These are phyloP conservation scores for Hygrophoropsis aurantiaca DNA, from an alignment of 768 basidiomycete species.

Conservation along the genomic window DNA sequence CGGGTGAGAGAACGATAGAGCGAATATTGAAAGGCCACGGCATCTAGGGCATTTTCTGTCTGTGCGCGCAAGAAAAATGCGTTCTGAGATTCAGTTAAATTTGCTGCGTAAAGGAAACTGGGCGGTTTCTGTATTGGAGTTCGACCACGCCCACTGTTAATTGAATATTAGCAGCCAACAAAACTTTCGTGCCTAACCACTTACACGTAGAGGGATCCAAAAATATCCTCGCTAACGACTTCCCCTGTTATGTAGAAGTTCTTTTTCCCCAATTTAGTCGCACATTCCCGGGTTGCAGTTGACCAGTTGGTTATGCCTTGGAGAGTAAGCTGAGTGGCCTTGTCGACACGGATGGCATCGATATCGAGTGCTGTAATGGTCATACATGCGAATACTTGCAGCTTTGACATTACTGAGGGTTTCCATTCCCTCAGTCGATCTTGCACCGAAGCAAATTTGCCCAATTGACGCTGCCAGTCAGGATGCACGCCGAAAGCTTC, in stretches of 20 bases:
- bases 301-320: constrained; percentile 80
- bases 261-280: constrained; percentile 65
- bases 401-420: constrained; percentile 72
- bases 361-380: constrained; percentile 85
- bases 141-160: constrained; percentile 78
- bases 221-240: constrained; percentile 91
- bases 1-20: constrained; percentile 84
- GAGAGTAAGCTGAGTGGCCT: constrained; percentile 88
- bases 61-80: constrained; percentile 80
- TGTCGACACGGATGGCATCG: constrained; percentile 94
- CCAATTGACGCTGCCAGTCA: constrained; percentile 90
- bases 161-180: constrained; percentile 2
- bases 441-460: constrained; percentile 95
- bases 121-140: constrained; percentile 70
- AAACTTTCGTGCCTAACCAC: no score
- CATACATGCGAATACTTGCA: constrained; percentile 81
- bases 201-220: constrained; percentile 83
- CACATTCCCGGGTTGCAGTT: constrained; percentile 71
- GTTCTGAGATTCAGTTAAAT: constrained; percentile 55
- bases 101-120: constrained; percentile 68
- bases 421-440: constrained; percentile 95
- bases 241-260: constrained; percentile 94
- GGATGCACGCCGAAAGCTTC: constrained; percentile 97
- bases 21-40: constrained; percentile 91
- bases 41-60: constrained; percentile 64